A percentile compares a stretch with the other conserved stretches of the same genome.
Conservation (phyloP, 179 eudicot genomes). For the Spergularia azorica region DNA sequence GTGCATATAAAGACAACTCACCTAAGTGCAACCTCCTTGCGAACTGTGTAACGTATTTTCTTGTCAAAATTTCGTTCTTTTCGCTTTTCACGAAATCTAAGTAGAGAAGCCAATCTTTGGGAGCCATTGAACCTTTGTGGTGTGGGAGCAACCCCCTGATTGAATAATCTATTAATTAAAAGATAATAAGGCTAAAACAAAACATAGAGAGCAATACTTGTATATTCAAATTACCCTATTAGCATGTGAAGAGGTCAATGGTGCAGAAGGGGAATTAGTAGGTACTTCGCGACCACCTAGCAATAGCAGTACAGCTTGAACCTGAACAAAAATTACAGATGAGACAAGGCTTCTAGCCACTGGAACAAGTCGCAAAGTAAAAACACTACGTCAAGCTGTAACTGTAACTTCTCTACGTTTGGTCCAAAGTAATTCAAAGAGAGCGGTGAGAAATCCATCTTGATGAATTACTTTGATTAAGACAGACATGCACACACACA, state of each 20-base stretch:
- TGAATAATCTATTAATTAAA: conserved; percentile 4
- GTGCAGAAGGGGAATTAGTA: conserved; percentile 51
- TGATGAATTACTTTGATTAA: not conserved
- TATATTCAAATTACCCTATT: conserved; percentile 45
- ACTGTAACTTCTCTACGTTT: not conserved
- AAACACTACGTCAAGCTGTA: not conserved
- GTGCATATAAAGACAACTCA: conserved; percentile 20
- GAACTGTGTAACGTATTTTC: conserved; percentile 85
- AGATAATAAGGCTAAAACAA: not conserved
- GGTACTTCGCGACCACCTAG: conserved; percentile 79
- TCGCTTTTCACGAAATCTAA: conserved; percentile 80
- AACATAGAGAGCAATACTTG: not conserved
- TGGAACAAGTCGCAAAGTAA: not conserved
- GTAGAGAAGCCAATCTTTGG: conserved; percentile 74
- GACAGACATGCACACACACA: conserved; percentile 5
- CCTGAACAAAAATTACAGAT: conserved; percentile 45
- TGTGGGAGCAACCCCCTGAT: conserved; percentile 40
- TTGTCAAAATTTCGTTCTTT: conserved; percentile 82
- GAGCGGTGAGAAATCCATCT: not conserved
- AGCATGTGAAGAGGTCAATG: conserved; percentile 38
- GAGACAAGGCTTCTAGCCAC: not conserved
- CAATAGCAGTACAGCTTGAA: conserved; percentile 79
- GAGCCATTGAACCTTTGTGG: conserved; percentile 59
- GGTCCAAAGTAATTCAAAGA: not conserved
- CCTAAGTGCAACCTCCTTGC: conserved; percentile 93